Conservation (phyloP, 1,284 basidiomycete genomes). For the Erythrobasidium hasegawianum region DNA sequence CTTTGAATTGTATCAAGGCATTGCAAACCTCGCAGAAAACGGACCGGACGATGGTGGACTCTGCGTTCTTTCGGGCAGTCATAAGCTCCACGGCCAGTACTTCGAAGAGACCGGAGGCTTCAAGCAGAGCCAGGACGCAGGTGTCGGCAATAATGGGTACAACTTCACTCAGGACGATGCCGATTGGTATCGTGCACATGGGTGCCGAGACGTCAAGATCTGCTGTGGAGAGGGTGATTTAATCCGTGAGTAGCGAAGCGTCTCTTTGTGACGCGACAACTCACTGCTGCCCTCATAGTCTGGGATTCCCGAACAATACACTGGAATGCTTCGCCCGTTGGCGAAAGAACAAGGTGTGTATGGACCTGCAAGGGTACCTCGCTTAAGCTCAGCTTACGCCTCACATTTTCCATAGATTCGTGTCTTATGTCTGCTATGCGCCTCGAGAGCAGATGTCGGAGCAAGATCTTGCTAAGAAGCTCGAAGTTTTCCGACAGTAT, state of each 20-base stretch:
- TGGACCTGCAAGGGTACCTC: too few species aligned
- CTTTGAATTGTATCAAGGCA: conserved; percentile 49
- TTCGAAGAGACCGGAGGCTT: conserved; percentile 46
- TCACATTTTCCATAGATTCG: conserved; percentile 13
- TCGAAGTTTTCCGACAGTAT: conserved; percentile 4
- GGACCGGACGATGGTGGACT: conserved; percentile 52
- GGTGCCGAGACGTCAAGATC: conserved; percentile 45
- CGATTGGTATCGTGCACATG: conserved; percentile 45
- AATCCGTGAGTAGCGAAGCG: conserved; percentile 25
- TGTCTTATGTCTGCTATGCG: conserved; percentile 33
- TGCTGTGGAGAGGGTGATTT: conserved; percentile 45
- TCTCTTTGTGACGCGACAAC: background rate
- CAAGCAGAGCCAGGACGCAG: conserved; percentile 42
- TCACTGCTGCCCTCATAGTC: background rate
- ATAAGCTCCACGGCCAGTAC: conserved; percentile 48
- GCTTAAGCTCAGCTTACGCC: too few species aligned
- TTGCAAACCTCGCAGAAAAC: conserved; percentile 50
- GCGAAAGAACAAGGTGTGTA: conserved; percentile 1
- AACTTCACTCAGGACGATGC: conserved; percentile 43
- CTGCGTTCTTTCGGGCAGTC: conserved; percentile 50
- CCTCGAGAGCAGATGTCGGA: conserved; percentile 11
- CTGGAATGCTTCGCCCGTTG: conserved; percentile 34
- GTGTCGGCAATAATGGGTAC: conserved; percentile 46
- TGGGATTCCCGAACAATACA: conserved; percentile 37
- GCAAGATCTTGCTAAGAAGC: conserved; percentile 14